Evolutionary conservation across 2,329 filamentous ascomycete genomes (phyloP).

Genomic region (Ceratocystis diversiconidia): DNA sequence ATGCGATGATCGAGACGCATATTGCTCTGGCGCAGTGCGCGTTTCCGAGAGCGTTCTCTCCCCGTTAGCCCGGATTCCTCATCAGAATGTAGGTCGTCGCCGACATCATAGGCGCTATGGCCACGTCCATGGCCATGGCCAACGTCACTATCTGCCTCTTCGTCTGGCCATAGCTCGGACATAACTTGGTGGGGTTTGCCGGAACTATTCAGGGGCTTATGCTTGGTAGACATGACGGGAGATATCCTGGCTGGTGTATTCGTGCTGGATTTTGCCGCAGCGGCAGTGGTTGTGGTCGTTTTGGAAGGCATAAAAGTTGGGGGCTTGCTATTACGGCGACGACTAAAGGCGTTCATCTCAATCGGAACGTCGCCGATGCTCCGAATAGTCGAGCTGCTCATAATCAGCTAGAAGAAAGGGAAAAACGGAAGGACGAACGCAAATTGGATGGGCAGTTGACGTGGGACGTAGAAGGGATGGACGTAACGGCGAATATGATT

Average conservation of each 20-base stretch:
- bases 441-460: not conserved
- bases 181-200: not conserved
- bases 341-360: constrained; percentile 18
- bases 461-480: not conserved
- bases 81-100: constrained; percentile 66
- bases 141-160: constrained; percentile 31
- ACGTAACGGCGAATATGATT: not conserved
- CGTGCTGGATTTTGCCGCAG: not conserved
- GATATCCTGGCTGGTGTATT: not conserved
- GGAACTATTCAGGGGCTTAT: not conserved
- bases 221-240: not conserved
- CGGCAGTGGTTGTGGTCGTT: not conserved
- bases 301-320: not conserved
- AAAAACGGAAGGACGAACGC: not conserved
- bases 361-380: constrained; percentile 14
- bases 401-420: constrained; percentile 2
- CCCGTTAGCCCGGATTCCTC: constrained; percentile 78
- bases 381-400: constrained; percentile 10
- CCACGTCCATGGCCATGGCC: constrained; percentile 24
- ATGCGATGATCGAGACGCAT: constrained; percentile 57
- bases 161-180: constrained; percentile 19
- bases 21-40: constrained; percentile 51
- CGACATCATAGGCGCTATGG: constrained; percentile 33
- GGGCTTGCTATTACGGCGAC: constrained; percentile 21
- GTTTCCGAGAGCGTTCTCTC: constrained; percentile 54